Evolutionary conservation across 345 rosid species (phyloP), one percentile per base, ranked within the genome.

Genomic region (Streptanthus diversifolius): DNA sequence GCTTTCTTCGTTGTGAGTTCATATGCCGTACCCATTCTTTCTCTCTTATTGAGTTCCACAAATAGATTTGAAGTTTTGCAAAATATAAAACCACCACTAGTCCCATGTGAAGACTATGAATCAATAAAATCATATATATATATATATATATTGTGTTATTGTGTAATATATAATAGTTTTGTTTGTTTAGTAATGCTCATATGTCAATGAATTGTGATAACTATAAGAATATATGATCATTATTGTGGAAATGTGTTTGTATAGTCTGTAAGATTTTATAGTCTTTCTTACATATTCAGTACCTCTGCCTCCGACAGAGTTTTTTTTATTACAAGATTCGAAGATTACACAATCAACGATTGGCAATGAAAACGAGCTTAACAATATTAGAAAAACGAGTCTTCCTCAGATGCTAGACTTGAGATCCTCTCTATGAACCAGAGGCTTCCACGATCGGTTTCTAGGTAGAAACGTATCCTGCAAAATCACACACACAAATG

Each of bases 391-490:
- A 18, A n/a, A 25, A 40, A 22, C 13, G 1, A 54, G 37, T 1
- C 45, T 19, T 45, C 3, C 48, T 80, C 25, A 85, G 17, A 85
- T 82, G 33, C 66, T 85, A 33, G 91, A 81, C 58, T 48, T 83
- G 66, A 51, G 78, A 18, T 82, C 87, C 68, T 76, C 88, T 0
- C 78, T 39, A 24, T 82, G 62, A 74, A 84, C 68, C 3, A 87
- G 75, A 69, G 83, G 66, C 63, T 81, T 84, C 97, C 90, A 84
- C 1, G 84, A 57, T 0, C 87, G 85, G 70, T 88, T 88, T 58
- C 82, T 79, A 0, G 83, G 87, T 63, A 92, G 89, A 83, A 87
- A 90, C 8, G 96, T 90, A 25, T 86, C 96, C 95, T 90, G 87
- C 70, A 13, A 29, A 55, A 21, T 17, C 27, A 39, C 7, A 15